These are phyloP conservation scores for Citrus unshiu DNA, from an alignment of 345 rosid species.

Conservation along the genomic window DNA sequence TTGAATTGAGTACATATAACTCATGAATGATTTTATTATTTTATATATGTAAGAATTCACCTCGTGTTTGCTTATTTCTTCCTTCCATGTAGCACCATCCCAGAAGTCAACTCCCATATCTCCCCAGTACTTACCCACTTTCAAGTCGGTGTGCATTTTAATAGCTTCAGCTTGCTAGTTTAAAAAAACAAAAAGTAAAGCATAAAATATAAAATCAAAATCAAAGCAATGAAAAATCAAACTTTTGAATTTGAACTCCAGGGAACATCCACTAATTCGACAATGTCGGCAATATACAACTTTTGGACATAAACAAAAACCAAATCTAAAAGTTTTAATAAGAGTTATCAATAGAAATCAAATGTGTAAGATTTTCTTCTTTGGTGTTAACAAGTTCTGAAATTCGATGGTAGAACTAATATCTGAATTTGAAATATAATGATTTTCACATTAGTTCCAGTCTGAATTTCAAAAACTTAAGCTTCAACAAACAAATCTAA, in stretches of 20 bases:
- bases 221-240: neutral
- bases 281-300: neutral
- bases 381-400: neutral
- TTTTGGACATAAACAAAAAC: neutral
- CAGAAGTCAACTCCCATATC: too few species aligned
- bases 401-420: neutral
- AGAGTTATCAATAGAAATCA: neutral
- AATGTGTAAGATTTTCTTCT: neutral
- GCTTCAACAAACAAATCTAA: neutral
- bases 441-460: neutral
- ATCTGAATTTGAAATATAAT: neutral
- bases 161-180: too few species aligned
- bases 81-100: too few species aligned
- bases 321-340: neutral
- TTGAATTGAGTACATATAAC: too few species aligned
- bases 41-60: too few species aligned
- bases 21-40: too few species aligned
- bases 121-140: too few species aligned
- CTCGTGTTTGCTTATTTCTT: too few species aligned
- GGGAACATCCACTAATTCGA: neutral
- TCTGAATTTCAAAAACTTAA: neutral
- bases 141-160: too few species aligned
- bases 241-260: neutral
- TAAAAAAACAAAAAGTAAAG: constrained; percentile 4
- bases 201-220: neutral